A percentile compares a stretch with the other conserved stretches of the same genome.
phyloP scores from a whole-genome alignment of 1,284 basidiomycete genomes.

The Austroboletus novae-zelandiae region DNA sequence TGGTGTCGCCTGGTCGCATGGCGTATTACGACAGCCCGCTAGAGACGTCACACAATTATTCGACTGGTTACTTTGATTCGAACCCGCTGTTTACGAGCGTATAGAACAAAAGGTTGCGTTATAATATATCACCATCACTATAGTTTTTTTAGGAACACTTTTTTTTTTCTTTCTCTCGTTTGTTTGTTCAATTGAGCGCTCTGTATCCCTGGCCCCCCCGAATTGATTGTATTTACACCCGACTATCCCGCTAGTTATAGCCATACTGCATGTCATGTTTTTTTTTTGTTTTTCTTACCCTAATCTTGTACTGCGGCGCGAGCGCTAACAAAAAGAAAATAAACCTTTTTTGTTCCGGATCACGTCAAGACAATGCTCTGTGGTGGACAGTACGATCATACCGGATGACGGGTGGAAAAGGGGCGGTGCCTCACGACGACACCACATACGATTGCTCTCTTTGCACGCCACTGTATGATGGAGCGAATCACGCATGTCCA shows the following conservation, averaged over 20 bases:
- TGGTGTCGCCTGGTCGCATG: slow-evolving; percentile 24
- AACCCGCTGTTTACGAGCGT: slow-evolving; percentile 25
- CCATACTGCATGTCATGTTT: slow-evolving; percentile 13
- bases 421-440: slow-evolving; percentile 1
- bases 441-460: not conserved
- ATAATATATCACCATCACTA: slow-evolving; percentile 24
- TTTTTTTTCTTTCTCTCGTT: not conserved
- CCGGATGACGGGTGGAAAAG: no score
- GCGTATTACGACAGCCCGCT: slow-evolving; percentile 28
- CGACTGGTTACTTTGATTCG: slow-evolving; percentile 24
- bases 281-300: not conserved
- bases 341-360: not conserved
- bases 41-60: slow-evolving; percentile 25
- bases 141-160: slow-evolving; percentile 11
- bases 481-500: not conserved
- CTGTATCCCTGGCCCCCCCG: slow-evolving; percentile 30
- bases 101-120: slow-evolving; percentile 14
- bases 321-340: not conserved
- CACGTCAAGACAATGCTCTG: slow-evolving; percentile 5
- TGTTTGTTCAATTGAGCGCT: not conserved
- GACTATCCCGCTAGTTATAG: slow-evolving; percentile 7
- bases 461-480: not conserved
- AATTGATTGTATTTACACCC: slow-evolving; percentile 22
- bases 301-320: slow-evolving; percentile 18
- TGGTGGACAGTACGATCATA: not conserved